Evolutionary conservation across 2,329 filamentous ascomycete species (phyloP), one percentile per base, ranked within the genome.

Genomic region (Zymoseptoria passerinii): DNA sequence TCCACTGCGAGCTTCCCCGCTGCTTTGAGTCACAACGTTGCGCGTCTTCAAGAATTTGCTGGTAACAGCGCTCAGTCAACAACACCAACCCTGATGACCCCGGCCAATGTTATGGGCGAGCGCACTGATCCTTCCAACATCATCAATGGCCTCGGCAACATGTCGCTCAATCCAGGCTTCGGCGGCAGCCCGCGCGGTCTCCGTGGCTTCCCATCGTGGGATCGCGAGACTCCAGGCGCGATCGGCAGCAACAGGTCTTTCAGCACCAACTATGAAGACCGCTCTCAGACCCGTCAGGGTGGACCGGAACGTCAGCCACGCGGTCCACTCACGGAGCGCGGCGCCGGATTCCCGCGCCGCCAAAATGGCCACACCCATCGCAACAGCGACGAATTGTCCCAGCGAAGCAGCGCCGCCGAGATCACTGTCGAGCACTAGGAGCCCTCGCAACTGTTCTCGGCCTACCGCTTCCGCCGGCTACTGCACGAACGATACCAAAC

Each of bases 1-100:
- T 96, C 94, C 10, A 90, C 90, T 18, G 90, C 90, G 5, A 95
- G 90, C 77, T 96, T 95, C 71, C 86, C 90, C 57, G 83, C 84
- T 63, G 83, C 81, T 60, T 77, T 90, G 53, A 79, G 80, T 68
- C 80, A 81, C 63, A 86, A 85, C 65, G 82, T 85, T 56, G 77
- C 82, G 51, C 81, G 84, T 56, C 81, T 86, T 63, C 81, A 82
- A 61, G 82, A 83, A 59, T 81, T 86, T 65, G 78, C 78, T 62
- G 73, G 76, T 10, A 78, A 79, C 50, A 84, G 78, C 65, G 80
- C 77, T 40, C 79, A 82, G 28, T 84, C 84, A 49, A 85, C 81
- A 69, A 88, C 86, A 20, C 85, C 86, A 8, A 86, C 81, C 54
- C 76, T 87, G 60, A 71, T 71, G 69, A 87, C 86, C 2, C 83